phyloP scores from a whole-genome alignment of 768 basidiomycete species.

The Trametes coccinea region DNA sequence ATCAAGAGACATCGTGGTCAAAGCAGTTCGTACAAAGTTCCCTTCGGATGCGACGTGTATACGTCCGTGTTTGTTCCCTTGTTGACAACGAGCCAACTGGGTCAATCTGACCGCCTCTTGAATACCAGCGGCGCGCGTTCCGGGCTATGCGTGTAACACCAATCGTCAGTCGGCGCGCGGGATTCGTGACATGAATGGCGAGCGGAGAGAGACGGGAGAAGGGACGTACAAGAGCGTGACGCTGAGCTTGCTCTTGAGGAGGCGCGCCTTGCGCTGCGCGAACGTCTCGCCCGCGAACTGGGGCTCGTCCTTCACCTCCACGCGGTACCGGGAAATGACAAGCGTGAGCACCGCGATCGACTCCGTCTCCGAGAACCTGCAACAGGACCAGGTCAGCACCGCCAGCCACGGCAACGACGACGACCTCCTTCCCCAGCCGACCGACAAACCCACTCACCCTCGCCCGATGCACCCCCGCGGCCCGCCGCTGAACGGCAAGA shows the following conservation, averaged over 20 bases:
- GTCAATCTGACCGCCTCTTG: constrained; percentile 26
- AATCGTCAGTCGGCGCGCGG: background rate
- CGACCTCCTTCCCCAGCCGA: too few relatives aligned
- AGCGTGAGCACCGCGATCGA: constrained; percentile 51
- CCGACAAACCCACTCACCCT: constrained; percentile 30
- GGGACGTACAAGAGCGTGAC: constrained; percentile 48
- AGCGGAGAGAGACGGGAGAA: background rate
- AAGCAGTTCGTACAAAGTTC: too few relatives aligned
- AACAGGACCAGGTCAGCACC: constrained; percentile 41
- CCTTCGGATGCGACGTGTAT: too few relatives aligned
- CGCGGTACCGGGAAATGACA: constrained; percentile 46
- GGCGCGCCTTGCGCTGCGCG: constrained; percentile 44
- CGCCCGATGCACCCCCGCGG: constrained; percentile 47
- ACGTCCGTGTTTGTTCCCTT: too few relatives aligned
- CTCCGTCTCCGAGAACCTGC: constrained; percentile 43
- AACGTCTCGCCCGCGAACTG: constrained; percentile 49
- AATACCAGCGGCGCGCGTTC: constrained; percentile 37
- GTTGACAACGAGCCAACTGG: background rate
- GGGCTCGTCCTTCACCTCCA: constrained; percentile 52
- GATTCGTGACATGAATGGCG: too few relatives aligned
- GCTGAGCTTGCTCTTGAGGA: constrained; percentile 38
- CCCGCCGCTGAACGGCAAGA: constrained; percentile 53
- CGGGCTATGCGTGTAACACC: constrained; percentile 27
- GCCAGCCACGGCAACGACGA: background rate
- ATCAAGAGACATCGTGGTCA: too few relatives aligned